Conservation (phyloP, 169 alveolate genomes). For the Plasmodium chabaudi region DNA sequence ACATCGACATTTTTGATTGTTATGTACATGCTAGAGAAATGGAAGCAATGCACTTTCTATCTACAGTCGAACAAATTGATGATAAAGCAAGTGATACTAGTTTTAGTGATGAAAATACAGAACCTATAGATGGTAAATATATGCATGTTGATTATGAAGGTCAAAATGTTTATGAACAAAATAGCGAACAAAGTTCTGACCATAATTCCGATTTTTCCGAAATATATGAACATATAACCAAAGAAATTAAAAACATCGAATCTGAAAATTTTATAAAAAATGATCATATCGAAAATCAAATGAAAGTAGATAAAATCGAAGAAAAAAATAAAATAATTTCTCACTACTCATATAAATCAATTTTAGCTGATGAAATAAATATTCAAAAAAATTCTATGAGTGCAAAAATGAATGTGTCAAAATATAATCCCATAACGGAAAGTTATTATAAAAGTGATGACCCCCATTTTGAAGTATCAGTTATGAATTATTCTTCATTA, state of each 20-base stretch:
- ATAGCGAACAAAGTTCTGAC: too few relatives aligned
- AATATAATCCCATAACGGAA: conserved; percentile 31
- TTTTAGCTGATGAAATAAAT: conserved; percentile 33
- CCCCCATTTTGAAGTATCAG: conserved; percentile 13
- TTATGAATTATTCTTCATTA: not conserved
- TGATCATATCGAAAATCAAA: not conserved
- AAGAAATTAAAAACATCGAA: too few relatives aligned
- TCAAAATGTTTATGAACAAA: too few relatives aligned
- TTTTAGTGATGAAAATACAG: not conserved
- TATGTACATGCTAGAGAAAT: conserved; percentile 53
- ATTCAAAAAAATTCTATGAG: conserved; percentile 18
- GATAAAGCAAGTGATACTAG: not conserved
- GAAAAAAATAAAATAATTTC: conserved; percentile 5
- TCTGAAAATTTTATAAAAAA: not conserved
- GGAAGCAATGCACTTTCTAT: conserved; percentile 10
- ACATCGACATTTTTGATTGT: conserved; percentile 25
- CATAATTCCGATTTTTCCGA: too few relatives aligned
- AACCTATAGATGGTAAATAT: not conserved
- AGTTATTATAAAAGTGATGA: conserved; percentile 9
- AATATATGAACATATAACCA: too few relatives aligned
- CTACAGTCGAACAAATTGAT: not conserved
- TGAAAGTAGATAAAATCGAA: not conserved
- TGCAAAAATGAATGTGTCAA: conserved; percentile 3
- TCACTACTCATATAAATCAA: conserved; percentile 10
- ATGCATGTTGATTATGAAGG: not conserved